Conservation (phyloP, 108 stramenopile species). For the Nannochloropsis gaditana region DNA sequence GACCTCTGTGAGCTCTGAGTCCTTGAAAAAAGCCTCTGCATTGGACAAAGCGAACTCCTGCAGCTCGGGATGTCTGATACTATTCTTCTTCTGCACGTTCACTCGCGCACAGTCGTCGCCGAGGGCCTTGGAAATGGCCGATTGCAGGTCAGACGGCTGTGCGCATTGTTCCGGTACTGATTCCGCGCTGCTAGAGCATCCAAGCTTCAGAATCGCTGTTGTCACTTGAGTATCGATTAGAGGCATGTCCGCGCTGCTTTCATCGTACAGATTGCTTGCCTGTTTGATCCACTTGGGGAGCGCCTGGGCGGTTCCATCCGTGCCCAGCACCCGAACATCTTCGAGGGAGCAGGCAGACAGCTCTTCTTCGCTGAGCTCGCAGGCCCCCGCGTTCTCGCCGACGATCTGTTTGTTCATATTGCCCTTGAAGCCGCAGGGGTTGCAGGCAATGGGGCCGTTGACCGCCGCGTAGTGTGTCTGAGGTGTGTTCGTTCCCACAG, state of each 20-base stretch:
- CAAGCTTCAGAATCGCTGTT: not conserved
- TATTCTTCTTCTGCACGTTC: constrained; percentile 7
- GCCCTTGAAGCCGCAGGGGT: not conserved
- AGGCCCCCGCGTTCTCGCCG: not conserved
- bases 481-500: not conserved
- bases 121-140: not conserved
- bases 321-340: not conserved
- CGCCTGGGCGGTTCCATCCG: not conserved
- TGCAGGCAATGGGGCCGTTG: not conserved
- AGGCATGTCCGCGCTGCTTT: not conserved
- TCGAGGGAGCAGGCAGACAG: not conserved
- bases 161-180: not conserved
- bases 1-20: not conserved
- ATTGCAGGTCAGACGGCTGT: not conserved
- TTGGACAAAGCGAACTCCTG: not conserved
- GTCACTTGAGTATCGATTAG: not conserved
- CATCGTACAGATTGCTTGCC: not conserved
- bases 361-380: not conserved
- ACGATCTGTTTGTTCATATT: constrained; percentile 18
- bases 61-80: not conserved
- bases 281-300: not conserved
- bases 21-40: not conserved
- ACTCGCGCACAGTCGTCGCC: constrained; percentile 19
- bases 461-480: not conserved
- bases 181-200: constrained; percentile 6